Conservation (phyloP, 2,329 filamentous ascomycete species). For the Ophiosphaerella narmari region DNA sequence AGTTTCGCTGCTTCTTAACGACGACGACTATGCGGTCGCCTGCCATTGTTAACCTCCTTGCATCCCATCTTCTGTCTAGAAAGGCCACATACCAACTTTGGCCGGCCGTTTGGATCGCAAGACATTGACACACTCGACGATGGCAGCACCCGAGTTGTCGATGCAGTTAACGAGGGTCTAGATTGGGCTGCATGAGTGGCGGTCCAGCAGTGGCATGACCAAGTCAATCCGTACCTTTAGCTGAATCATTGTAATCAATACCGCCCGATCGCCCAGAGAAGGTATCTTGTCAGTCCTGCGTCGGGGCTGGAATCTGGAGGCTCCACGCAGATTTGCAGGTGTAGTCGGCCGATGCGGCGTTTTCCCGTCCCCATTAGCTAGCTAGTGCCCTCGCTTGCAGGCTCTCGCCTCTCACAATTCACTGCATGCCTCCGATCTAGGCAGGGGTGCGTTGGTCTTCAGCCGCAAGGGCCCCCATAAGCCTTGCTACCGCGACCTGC, state of each 20-base stretch:
- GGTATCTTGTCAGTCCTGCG: constrained; percentile 1
- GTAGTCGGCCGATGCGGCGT: constrained; percentile 19
- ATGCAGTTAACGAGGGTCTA: constrained; percentile 98
- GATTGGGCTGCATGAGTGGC: constrained; percentile 60
- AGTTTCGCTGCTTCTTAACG: constrained; percentile 90
- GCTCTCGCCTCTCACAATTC: constrained; percentile 8
- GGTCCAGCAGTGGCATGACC: constrained; percentile 4
- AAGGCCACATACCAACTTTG: constrained; percentile 74
- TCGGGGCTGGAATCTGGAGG: constrained; percentile 11
- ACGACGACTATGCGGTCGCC: constrained; percentile 97
- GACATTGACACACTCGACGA: constrained; percentile 95
- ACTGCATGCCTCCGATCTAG: constrained; percentile 7
- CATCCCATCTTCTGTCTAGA: not conserved
- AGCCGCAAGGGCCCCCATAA: constrained; percentile 7
- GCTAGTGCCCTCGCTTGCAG: constrained; percentile 10
- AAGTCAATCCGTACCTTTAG: constrained; percentile 39
- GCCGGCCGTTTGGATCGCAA: constrained; percentile 88
- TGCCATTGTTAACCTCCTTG: constrained; percentile 45
- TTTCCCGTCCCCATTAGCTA: constrained; percentile 1
- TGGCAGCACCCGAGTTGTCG: constrained; percentile 97
- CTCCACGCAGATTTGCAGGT: constrained; percentile 11
- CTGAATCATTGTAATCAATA: constrained; percentile 42
- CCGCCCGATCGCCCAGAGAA: not conserved
- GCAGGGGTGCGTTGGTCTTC: constrained; percentile 9
- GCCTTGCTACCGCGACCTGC: constrained; percentile 22